phyloP scores from a whole-genome alignment of 1,284 basidiomycete species.

The Ceratobasidium papillatum region DNA sequence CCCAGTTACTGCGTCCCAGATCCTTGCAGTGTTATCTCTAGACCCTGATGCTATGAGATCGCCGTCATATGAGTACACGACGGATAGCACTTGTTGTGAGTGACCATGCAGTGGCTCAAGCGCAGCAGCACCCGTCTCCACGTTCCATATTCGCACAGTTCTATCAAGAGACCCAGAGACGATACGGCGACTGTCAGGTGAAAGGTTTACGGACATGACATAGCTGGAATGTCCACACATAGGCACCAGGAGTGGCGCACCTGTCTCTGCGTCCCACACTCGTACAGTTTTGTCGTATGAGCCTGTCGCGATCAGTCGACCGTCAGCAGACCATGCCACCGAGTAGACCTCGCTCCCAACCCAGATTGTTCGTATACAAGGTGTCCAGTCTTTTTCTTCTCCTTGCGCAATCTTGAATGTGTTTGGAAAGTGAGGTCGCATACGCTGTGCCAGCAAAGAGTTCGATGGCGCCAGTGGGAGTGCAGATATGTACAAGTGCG shows the following conservation, averaged over 20 bases:
- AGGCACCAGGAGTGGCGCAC: neutral
- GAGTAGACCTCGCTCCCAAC: neutral
- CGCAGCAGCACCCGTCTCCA: no score
- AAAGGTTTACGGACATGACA: constrained; percentile 35
- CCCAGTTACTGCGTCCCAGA: constrained; percentile 34
- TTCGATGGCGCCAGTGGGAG: neutral
- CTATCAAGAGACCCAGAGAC: constrained; percentile 24
- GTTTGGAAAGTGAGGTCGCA: neutral
- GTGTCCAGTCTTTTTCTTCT: neutral
- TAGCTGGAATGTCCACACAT: neutral
- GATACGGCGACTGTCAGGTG: constrained; percentile 22
- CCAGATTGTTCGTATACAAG: neutral
- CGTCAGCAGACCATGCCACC: neutral
- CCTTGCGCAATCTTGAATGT: neutral
- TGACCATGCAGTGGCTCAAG: no score
- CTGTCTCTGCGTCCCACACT: neutral
- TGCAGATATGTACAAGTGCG: neutral
- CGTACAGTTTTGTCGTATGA: neutral
- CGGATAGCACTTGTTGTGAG: no score
- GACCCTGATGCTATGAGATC: no score
- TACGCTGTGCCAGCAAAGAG: neutral
- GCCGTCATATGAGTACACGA: no score
- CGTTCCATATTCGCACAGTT: constrained; percentile 36
- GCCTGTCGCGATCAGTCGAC: neutral
- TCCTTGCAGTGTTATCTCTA: constrained; percentile 23